Conservation (phyloP, 176 grass and related monocot species). For the Phragmites australis region DNA sequence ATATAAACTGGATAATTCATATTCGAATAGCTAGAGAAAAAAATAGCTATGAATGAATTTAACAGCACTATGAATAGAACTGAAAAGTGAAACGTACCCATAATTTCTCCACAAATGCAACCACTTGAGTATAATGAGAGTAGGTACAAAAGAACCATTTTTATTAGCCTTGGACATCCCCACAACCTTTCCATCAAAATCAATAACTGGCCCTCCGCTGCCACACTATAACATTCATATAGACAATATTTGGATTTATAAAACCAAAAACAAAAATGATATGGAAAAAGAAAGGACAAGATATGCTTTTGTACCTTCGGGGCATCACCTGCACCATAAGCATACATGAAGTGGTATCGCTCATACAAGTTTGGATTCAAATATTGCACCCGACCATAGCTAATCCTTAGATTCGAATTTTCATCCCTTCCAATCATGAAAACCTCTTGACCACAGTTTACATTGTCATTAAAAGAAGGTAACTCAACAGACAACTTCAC, state of each 20-base stretch:
- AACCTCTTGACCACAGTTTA: neutral
- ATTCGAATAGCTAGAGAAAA: neutral
- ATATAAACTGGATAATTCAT: neutral
- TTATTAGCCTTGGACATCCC: neutral
- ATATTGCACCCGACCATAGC: neutral
- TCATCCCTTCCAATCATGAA: neutral
- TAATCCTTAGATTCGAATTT: neutral
- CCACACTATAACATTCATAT: neutral
- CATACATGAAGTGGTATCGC: neutral
- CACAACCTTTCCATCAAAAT: neutral
- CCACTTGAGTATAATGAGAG: neutral
- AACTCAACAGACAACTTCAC: neutral
- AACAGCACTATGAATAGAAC: neutral
- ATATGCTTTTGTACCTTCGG: constrained; percentile 15
- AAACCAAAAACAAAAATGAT: neutral
- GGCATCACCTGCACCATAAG: neutral
- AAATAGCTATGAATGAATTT: neutral
- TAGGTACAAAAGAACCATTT: neutral
- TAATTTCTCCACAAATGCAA: neutral
- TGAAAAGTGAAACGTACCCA: neutral
- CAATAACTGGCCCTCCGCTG: neutral
- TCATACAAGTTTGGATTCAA: neutral
- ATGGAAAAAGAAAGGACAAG: neutral
- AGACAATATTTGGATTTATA: neutral
- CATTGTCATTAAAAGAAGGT: neutral